Base-by-base conservation (phyloP, 495 filamentous ascomycete genomes). In the Neurospora tetrasperma region DNA sequence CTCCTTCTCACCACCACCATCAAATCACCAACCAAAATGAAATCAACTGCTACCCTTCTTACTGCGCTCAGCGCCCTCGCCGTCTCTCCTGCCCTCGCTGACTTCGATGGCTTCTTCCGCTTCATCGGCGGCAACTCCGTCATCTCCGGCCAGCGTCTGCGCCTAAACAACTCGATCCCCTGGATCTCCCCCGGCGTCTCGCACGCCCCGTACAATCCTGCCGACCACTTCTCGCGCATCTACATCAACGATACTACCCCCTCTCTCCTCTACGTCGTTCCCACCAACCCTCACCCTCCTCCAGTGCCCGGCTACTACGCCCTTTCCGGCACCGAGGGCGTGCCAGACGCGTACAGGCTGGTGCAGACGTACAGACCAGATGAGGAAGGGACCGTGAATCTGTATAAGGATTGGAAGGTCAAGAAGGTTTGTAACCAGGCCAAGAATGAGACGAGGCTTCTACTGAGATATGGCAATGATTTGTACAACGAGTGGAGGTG, bases 271-370 rank as follows among this genome's bases (percentile, higher is more conserved):
- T 43, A 40, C 39, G 75, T 76, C 0, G 73, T 78, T 2, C 75
- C 76, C 11, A 78, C 76, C 12, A 73, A 78, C 43, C 76, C 76
- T 6, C 76, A 78, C 62, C 76, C 76, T 59, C 76, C 76, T 5
- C 76, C 76, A 0, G 75, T 78, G 0, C 76, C 76, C n/a, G 76
- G 76, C 1, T 76, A 76, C 72, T 76, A 75, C 68, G 76, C 72
- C 42, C 73, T 78, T 14, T 75, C 69, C 18, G 69, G 54, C 31
- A 40, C 44, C 7, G 76, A 76, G 4, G 75, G 73, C 1, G 73
- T 78, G 9, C 66, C 71, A 4, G 73, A 76, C 9, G 75, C 76
- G 2, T 76, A 71, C 31, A 46, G 75, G 18, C 70, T 76, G 8
- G 43, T 76, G 14, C 71, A 75, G 23, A 73, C 72, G 0, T 78